Base-by-base conservation (phyloP, 2,329 filamentous ascomycete species). In the Sclerotinia minor region DNA sequence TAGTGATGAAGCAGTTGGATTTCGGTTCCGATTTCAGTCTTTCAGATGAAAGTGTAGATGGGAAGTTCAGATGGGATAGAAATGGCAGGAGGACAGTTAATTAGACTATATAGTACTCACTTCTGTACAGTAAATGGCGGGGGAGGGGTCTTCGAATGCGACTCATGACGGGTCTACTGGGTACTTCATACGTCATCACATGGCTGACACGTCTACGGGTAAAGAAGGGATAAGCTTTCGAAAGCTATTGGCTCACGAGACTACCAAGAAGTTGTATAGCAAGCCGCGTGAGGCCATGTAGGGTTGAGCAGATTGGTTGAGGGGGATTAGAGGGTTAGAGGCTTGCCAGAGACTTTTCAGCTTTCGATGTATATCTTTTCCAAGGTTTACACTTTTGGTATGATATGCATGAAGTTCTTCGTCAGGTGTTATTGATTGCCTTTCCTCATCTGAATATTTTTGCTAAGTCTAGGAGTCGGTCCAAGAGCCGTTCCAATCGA, bases 161-260 rank as follows among this genome's bases (percentile, higher is more conserved):
- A 59, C 1, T 59, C 41, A 21, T 45, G 26, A 45, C 35, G 6
- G 6, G 35, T 6, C 35, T 38, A 11, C 8, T 38, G 32, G 32
- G 32, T 35, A 35, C 32, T 35, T 49, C 58, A 61, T 61, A 61
- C 58, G 58, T 61, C 58, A 61, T 61, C n/a, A 19, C 1, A 21
- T 38, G 45, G n/a, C 1, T 61, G 45, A 61, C 59, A 61, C 58
- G 58, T 61, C 58, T 60, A 0, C 3, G 44, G 7, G 13, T 9
- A 60, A 9, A 11, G 44, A 38, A 21, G 44, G 44, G 21, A 5
- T 3, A 35, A 24, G 19, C 29, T 49, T 35, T 24, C 0, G 44
- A 38, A 41, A 7, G 0, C 29, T 38, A 32, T 2, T n/a, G 45
- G 45, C 15, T 7, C 29, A 50, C 29, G 50, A 49, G 2, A 3